These are phyloP conservation scores for Spergularia bocconei DNA, from an alignment of 148 eudicot genomes.

Conservation along the genomic window DNA sequence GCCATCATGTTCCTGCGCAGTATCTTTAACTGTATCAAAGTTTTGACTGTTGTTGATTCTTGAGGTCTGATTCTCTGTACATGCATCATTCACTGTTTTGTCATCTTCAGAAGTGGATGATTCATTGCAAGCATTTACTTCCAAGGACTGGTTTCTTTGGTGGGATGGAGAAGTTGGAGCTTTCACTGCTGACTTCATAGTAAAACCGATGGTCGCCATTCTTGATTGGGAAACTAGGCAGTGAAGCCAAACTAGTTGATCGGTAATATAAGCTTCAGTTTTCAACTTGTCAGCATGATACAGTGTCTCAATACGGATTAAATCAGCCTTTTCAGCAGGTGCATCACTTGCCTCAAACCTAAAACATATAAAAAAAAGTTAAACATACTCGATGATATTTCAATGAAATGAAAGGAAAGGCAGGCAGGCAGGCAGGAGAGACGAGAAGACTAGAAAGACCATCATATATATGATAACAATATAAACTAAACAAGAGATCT, in stretches of 20 bases:
- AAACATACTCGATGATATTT: not conserved
- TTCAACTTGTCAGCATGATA: conserved; percentile 76
- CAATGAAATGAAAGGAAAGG: not conserved
- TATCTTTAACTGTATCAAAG: conserved; percentile 12
- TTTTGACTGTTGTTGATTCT: conserved; percentile 26
- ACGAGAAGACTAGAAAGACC: not conserved
- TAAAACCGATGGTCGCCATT: conserved; percentile 24
- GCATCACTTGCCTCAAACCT: conserved; percentile 62
- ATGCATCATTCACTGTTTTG: conserved; percentile 17
- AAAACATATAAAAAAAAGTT: conserved; percentile 7
- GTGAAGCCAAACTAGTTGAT: conserved; percentile 77
- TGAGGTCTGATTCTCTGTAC: conserved; percentile 15
- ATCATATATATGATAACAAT: not conserved
- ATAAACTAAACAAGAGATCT: conserved; percentile 9
- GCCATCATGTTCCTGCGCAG: conserved; percentile 10
- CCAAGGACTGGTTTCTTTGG: conserved; percentile 16
- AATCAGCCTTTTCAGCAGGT: conserved; percentile 44
- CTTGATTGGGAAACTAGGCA: conserved; percentile 47
- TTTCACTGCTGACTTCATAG: conserved; percentile 26
- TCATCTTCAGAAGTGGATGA: conserved; percentile 32
- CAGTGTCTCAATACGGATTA: conserved; percentile 69
- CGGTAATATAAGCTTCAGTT: conserved; percentile 68
- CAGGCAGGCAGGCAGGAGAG: too few relatives aligned
- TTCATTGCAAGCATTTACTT: not conserved
- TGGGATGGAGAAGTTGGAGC: conserved; percentile 23